Conservation (phyloP, 2,329 filamentous ascomycete species). For the Colletotrichum trifolii region DNA sequence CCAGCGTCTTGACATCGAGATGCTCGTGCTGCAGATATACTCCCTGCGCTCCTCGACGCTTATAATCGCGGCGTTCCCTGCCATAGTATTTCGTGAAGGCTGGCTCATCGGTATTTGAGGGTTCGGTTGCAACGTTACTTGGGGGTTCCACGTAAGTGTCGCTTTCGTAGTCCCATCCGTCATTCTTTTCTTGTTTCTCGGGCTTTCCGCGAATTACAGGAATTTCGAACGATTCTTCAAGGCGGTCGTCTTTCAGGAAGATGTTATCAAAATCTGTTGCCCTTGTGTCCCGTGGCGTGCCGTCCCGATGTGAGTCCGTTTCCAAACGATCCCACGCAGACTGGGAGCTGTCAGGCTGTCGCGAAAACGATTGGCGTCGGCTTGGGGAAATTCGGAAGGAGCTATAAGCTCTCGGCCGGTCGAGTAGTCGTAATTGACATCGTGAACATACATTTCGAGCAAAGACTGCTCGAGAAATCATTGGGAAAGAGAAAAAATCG, state of each 20-base stretch:
- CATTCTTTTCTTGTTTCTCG: neutral
- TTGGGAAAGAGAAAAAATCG: slow-evolving; percentile 36
- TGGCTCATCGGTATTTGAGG: no score
- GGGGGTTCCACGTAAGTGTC: no score
- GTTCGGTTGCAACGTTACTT: no score
- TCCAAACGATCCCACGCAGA: slow-evolving; percentile 30
- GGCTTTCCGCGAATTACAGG: neutral
- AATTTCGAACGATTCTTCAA: neutral
- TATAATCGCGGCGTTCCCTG: slow-evolving; percentile 4
- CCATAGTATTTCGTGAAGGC: neutral
- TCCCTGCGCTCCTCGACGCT: slow-evolving; percentile 11
- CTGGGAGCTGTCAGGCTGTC: slow-evolving; percentile 25
- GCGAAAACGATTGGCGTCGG: slow-evolving; percentile 14
- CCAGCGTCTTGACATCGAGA: slow-evolving; percentile 48
- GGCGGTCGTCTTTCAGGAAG: neutral
- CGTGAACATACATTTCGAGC: slow-evolving; percentile 48
- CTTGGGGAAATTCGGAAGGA: slow-evolving; percentile 12
- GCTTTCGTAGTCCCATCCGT: no score
- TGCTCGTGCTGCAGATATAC: slow-evolving; percentile 27
- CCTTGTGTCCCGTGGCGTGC: no score
- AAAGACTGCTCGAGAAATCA: slow-evolving; percentile 49
- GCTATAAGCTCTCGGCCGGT: slow-evolving; percentile 24
- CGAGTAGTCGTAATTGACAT: slow-evolving; percentile 46
- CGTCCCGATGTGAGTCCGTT: neutral
- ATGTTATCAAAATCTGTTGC: neutral